Evolutionary conservation across 306 rosid species (phyloP), one percentile per base, ranked within the genome.

Genomic region (Luffa acutangula): DNA sequence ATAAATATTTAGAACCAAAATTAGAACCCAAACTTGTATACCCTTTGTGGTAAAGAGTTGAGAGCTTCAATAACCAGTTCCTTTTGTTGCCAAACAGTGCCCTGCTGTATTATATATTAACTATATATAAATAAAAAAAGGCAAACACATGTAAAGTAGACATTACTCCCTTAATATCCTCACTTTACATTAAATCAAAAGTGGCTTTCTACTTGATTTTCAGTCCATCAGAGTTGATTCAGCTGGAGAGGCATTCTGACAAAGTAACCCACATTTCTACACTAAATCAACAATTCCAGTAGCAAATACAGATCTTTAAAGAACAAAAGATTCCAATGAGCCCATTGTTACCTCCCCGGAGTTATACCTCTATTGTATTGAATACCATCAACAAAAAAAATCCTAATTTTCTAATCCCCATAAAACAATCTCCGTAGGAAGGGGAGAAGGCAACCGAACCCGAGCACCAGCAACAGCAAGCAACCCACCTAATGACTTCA

Each of bases 351-450:
- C 60, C 25, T 73, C 60, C 57, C 45, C 57, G 0, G 25, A 71
- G 37, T 45, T 21, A 71, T 45, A 71, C 46, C 76, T 71, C 31
- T 25, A 25, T 25, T 25, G 31, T 25, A 45, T 6, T 45, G 39
- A 9, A 45, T 20, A 77, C 41, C 80, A 42, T 48, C 7, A 31
- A 17, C 7, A 37, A 17, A 18, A 42, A 15, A 12, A 64, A 4
- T 46, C 58, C 52, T n/a, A 48, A 46, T 14, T 72, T 72, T 72
- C 77, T 5, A 72, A 43, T 33, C 9, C 20, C 77, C 57, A 72
- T 72, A 46, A 72, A 72, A 48, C 11, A n/a, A 80, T 73, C 84
- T 77, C 80, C 78, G 70, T 34, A 75, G 73, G 48, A 48, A 3
- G 36, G 25, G 83, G 81, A 46, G 36, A 20, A 5, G 31, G 45